phyloP scores from a whole-genome alignment of 345 rosid genomes.

The Eucalyptus erythrocorys region DNA sequence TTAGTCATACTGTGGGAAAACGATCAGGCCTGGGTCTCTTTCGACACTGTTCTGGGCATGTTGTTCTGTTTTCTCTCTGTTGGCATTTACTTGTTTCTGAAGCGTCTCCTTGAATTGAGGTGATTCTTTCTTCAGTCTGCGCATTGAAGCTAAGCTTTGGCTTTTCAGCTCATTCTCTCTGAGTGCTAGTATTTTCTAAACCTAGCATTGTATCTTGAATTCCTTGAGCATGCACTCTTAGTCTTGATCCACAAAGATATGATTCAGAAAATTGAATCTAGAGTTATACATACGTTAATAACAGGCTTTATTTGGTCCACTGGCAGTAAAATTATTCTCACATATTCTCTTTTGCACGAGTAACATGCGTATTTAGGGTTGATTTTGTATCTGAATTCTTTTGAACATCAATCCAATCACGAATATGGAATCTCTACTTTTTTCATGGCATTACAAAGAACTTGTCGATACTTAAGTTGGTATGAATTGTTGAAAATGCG shows the following conservation, averaged over 20 bases:
- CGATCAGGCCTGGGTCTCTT: background rate
- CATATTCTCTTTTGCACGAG: background rate
- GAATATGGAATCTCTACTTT: background rate
- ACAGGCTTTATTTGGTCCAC: background rate
- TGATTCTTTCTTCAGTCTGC: background rate
- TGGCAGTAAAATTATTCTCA: background rate
- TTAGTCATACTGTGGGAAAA: no score
- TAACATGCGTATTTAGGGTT: background rate
- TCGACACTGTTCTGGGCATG: background rate
- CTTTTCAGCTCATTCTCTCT: background rate
- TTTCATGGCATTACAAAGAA: background rate
- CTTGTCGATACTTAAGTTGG: background rate
- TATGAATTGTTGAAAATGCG: background rate
- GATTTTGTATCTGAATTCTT: background rate
- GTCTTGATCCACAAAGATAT: background rate
- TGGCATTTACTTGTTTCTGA: background rate
- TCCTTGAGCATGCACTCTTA: background rate
- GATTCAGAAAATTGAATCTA: background rate
- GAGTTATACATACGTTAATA: background rate
- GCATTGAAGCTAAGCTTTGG: accelerated
- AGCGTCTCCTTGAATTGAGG: background rate
- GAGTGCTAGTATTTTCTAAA: background rate
- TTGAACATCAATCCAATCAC: background rate
- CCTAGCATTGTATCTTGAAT: background rate
- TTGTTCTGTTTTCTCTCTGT: background rate